Conservation (phyloP, 495 filamentous ascomycete species). For the Annulohypoxylon moriforme region DNA sequence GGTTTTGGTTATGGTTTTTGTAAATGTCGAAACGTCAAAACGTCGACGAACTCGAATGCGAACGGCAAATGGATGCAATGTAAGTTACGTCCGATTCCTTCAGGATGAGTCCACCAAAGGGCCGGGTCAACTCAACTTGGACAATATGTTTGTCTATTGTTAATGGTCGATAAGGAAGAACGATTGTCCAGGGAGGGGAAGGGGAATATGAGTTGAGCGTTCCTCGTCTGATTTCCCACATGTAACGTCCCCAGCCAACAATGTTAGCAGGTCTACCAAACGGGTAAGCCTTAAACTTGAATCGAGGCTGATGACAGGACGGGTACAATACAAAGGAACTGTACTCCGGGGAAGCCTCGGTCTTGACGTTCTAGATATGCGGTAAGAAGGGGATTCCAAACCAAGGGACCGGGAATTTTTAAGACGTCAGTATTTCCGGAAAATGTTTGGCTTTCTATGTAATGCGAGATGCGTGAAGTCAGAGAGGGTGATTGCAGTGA, state of each 20-base stretch:
- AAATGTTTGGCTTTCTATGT: not conserved
- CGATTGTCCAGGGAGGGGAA: slow-evolving; percentile 31
- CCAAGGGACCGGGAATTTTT: slow-evolving; percentile 20
- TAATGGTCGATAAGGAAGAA: slow-evolving; percentile 33
- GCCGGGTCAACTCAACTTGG: slow-evolving; percentile 5
- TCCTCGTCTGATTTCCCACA: slow-evolving; percentile 38
- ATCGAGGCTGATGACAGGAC: slow-evolving; percentile 39
- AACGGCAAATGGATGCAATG: slow-evolving; percentile 10
- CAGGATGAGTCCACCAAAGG: slow-evolving; percentile 9
- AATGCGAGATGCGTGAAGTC: slow-evolving; percentile 2
- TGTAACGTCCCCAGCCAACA: slow-evolving; percentile 41
- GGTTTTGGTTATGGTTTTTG: not conserved
- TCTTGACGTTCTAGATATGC: slow-evolving; percentile 22
- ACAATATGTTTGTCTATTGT: not conserved
- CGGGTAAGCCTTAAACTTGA: slow-evolving; percentile 29
- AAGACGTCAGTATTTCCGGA: slow-evolving; percentile 8
- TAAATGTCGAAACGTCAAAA: not conserved
- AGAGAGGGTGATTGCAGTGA: not conserved
- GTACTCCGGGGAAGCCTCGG: slow-evolving; percentile 38
- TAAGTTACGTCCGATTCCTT: slow-evolving; percentile 22
- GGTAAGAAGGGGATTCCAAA: slow-evolving; percentile 24
- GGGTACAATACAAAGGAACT: slow-evolving; percentile 14
- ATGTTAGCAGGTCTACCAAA: slow-evolving; percentile 22
- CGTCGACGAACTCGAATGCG: not conserved
- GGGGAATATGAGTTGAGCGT: slow-evolving; percentile 14